Evolutionary conservation across 2,329 filamentous ascomycete genomes (phyloP), one percentile per base, ranked within the genome.

Genomic region (Emmonsiellopsis sp.): DNA sequence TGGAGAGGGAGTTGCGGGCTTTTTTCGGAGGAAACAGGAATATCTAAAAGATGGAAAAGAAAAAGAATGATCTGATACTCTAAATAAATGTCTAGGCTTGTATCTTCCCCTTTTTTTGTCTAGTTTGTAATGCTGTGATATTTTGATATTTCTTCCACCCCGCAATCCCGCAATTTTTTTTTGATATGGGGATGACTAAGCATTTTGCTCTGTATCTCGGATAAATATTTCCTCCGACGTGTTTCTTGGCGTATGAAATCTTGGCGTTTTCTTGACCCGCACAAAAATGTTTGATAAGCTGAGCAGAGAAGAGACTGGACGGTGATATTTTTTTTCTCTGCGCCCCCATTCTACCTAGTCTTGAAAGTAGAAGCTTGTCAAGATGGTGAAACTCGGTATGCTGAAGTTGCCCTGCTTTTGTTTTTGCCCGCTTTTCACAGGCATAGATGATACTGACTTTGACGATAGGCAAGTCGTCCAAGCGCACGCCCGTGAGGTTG

Each of bases 401-500:
- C 50, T 35, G n/a, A 8, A 8, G 5, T 26, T 26, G 3, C 20
- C 20, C 20, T 13, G 30, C 2, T 34, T 31, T 7, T 7, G 30
- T 35, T 41, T 16, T 20, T 31, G 50, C 40, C 45, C 9, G 8
- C 35, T 35, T 46, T 49, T 7, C 20, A 0, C 4, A 13, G 34
- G 7, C 35, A 15, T 31, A 31, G 13, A 9, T 20, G 38, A 32
- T 16, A 15, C 35, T 48, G 15, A 48, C 43, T 41, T 16, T n/a
- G 13, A 30, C 11, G 56, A 8, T 64, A 95, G 90, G 96, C 74
- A 93, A 92, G 67, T 90, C 86, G 75, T 97, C 92, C 53, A 98
- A 98, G 82, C 86, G 93, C 72, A 83, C 82, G 62, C 84, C 92
- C 44, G 87, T 92, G 66, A 89, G 93, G 56, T 80, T 98, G 65